Evolutionary conservation across 2,329 filamentous ascomycete species (phyloP), one percentile per base, ranked within the genome.

Genomic region (Pyrenophora seminiperda): DNA sequence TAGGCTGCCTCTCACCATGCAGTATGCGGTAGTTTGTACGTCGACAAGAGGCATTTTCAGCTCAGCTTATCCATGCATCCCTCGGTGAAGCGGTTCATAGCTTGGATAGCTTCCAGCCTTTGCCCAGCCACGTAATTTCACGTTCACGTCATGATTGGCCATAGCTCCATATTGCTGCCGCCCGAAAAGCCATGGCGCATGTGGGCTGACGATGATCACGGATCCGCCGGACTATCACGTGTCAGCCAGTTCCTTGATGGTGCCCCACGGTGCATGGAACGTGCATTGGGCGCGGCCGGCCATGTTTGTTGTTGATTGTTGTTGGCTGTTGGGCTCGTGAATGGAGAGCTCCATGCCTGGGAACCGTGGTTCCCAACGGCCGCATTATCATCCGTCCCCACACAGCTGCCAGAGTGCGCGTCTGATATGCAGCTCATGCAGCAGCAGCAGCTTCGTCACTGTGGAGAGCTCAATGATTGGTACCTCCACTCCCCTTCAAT

Each of bases 81-180:
- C 43, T 40, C 50, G 32, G 56, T 56, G 58, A 54, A 47, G 47
- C 41, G 43, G 24, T 27, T 27, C 9, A 27, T 27, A 27, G 24
- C 24, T 27, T 45, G 47, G 48, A 41, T 41, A 52, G 48, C 50
- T 56, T 47, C 53, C 48, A 50, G 41, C 53, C 54, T 47, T 53
- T 58, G 24, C 54, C 66, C 67, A 69, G 59, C 66, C 67, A 57
- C 52, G 59, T 40, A 29, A 41, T 56, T 66, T 65, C 52, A 39
- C 47, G 10, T 49, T n/a, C n/a, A 53, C 48, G 48, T 54, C 45
- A 37, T 51, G 24, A 68, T 65, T 67, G 63, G 66, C 34, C 48
- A 10, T 20, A 39, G 43, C 48, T 49, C 36, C 13, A 15, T 40
- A 24, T 50, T 43, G 34, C 47, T 38, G 46, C 58, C 46, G 51